A percentile compares a stretch with the other conserved stretches of the same genome.
Conservation (phyloP, 2,329 filamentous ascomycete species). For the Aureobasidium sp. region DNA sequence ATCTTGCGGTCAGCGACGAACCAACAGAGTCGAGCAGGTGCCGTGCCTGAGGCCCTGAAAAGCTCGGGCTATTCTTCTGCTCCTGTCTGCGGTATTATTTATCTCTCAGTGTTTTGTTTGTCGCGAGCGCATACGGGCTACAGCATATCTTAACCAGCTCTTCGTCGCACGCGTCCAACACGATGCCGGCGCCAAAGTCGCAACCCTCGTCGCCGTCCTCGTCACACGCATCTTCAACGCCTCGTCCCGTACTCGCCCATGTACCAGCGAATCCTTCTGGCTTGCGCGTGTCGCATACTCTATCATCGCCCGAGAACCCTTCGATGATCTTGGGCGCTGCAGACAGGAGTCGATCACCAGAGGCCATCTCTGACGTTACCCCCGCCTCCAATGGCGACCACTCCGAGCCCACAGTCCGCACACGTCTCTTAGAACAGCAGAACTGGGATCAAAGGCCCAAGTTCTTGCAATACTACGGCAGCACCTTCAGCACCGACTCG, state of each 20-base stretch:
- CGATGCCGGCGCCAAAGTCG: neutral
- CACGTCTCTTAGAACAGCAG: constrained; percentile 33
- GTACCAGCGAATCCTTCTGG: constrained; percentile 15
- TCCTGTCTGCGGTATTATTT: neutral
- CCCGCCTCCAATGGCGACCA: neutral
- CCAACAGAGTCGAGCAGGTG: neutral
- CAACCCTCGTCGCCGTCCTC: neutral
- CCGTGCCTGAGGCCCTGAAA: neutral
- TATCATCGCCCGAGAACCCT: constrained; percentile 13
- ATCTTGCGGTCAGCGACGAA: constrained; percentile 1
- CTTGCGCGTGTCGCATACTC: constrained; percentile 16
- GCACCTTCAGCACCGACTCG: constrained; percentile 24
- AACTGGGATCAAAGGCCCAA: constrained; percentile 26
- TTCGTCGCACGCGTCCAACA: neutral
- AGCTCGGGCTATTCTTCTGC: constrained; percentile 4
- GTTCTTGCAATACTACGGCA: constrained; percentile 47
- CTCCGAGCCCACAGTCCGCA: constrained; percentile 30
- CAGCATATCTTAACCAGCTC: neutral
- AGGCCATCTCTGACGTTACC: neutral
- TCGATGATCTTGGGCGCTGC: neutral
- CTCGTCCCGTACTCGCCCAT: constrained; percentile 12
- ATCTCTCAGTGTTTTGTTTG: neutral
- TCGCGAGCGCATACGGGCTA: neutral
- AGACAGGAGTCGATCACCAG: neutral
- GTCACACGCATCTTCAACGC: constrained; percentile 6